A percentile compares a stretch with the other conserved stretches of the same genome.
These are phyloP conservation scores for Trichosporon asahii DNA, from an alignment of 1,284 basidiomycete species.

Conservation along the genomic window DNA sequence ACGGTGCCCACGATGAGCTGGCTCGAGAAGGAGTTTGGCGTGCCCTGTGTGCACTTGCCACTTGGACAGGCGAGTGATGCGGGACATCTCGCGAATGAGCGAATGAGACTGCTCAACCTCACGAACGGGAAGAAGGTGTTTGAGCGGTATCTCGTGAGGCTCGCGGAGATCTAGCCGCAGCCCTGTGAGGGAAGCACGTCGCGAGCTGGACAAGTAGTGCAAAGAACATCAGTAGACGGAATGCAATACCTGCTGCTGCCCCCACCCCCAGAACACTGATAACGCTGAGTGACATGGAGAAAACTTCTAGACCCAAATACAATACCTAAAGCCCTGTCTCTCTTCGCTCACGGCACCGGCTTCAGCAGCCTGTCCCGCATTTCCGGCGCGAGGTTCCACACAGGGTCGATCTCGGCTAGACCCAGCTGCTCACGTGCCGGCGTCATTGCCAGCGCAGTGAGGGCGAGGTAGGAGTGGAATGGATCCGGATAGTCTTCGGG, in stretches of 20 bases:
- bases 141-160: conserved; percentile 42
- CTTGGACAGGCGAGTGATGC: conserved; percentile 48
- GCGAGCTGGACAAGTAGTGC: not conserved
- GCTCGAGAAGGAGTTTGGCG: conserved; percentile 79
- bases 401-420: conserved; percentile 61
- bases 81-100: conserved; percentile 53
- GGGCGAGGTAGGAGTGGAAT: conserved; percentile 82
- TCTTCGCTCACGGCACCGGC: not conserved
- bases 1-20: conserved; percentile 83
- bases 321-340: not conserved
- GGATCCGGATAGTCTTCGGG: conserved; percentile 80
- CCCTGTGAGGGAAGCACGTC: no score
- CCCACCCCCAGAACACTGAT: not conserved
- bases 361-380: conserved; percentile 62
- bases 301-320: not conserved
- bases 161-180: conserved; percentile 29
- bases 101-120: conserved; percentile 52
- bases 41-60: conserved; percentile 51
- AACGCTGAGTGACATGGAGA: not conserved
- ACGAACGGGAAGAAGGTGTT: conserved; percentile 50
- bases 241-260: not conserved
- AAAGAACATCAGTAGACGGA: not conserved
- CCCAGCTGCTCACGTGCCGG: conserved; percentile 57
- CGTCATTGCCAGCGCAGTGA: conserved; percentile 72
- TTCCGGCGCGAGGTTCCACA: conserved; percentile 65